Evolutionary conservation across 1,284 basidiomycete species (phyloP).

Genomic region (Lentinus polychrous): DNA sequence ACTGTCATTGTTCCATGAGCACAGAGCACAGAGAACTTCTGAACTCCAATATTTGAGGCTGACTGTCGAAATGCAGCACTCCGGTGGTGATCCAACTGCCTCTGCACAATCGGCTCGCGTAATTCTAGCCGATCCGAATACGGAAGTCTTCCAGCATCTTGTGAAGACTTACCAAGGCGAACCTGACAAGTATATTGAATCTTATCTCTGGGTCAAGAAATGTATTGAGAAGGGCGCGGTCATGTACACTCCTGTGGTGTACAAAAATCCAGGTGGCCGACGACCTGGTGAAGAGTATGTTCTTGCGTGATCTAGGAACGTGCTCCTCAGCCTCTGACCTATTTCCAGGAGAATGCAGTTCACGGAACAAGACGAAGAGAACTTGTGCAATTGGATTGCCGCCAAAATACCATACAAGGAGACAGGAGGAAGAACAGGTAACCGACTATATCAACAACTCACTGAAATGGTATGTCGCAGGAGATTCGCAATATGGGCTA

Average conservation of each 20-base stretch:
- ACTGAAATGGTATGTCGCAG: constrained; percentile 40
- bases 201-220: constrained; percentile 73
- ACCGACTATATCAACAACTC: constrained; percentile 66
- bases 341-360: constrained; percentile 61
- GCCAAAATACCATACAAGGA: constrained; percentile 73
- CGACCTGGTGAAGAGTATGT: constrained; percentile 74
- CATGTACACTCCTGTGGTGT: constrained; percentile 62
- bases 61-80: constrained; percentile 42
- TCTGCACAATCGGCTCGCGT: constrained; percentile 60
- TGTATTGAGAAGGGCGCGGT: constrained; percentile 62
- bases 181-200: constrained; percentile 66
- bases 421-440: constrained; percentile 71
- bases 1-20: too few species aligned
- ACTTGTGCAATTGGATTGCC: constrained; percentile 70
- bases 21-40: neutral
- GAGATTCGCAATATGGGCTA: neutral
- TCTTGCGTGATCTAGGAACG: constrained; percentile 5
- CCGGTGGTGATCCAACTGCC: constrained; percentile 66
- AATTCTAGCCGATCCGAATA: constrained; percentile 70
- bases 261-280: constrained; percentile 75
- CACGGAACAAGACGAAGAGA: constrained; percentile 63
- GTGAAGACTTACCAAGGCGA: constrained; percentile 62
- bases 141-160: constrained; percentile 62
- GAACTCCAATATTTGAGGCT: neutral
- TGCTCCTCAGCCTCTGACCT: constrained; percentile 1